A percentile compares a stretch with the other conserved stretches of the same genome.
These are phyloP conservation scores for Daldinia sp. DNA, from an alignment of 2,329 filamentous ascomycete genomes.

Conservation along the genomic window DNA sequence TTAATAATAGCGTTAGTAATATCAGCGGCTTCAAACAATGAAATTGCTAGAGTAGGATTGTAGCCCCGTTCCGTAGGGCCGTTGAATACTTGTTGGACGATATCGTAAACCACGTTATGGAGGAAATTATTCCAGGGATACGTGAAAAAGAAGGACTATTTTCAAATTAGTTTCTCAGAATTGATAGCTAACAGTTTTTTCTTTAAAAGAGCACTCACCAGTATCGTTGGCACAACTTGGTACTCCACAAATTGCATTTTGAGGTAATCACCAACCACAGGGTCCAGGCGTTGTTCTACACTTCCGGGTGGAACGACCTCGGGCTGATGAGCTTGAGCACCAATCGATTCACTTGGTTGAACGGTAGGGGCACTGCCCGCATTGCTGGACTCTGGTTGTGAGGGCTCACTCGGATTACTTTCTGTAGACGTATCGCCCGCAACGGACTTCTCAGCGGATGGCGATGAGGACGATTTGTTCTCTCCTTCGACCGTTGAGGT, in stretches of 20 bases:
- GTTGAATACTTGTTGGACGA: slow-evolving; percentile 99
- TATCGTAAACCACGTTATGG: slow-evolving; percentile 98
- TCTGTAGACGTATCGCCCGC: slow-evolving; percentile 7
- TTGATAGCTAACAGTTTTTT: neutral
- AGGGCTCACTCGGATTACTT: slow-evolving; percentile 2
- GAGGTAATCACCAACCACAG: slow-evolving; percentile 92
- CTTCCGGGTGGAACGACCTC: slow-evolving; percentile 36
- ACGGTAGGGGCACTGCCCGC: slow-evolving; percentile 17
- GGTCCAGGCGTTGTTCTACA: slow-evolving; percentile 56
- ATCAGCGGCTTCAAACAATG: slow-evolving; percentile 90
- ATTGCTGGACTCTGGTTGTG: slow-evolving; percentile 22
- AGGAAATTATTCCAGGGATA: slow-evolving; percentile 99
- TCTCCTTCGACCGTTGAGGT: neutral
- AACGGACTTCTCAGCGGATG: slow-evolving; percentile 4
- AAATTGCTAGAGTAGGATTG: slow-evolving; percentile 89
- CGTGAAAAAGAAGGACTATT: slow-evolving; percentile 93
- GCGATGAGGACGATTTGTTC: neutral
- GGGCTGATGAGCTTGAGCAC: slow-evolving; percentile 46
- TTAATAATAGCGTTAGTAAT: slow-evolving; percentile 93
- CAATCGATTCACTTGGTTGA: slow-evolving; percentile 49
- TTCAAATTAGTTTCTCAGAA: slow-evolving; percentile 40
- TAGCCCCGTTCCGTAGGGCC: slow-evolving; percentile 96
- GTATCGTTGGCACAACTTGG: slow-evolving; percentile 91
- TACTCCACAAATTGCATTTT: slow-evolving; percentile 98
- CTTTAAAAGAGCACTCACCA: slow-evolving; percentile 69